phyloP scores from a whole-genome alignment of 208 protist genomes.

The Trypanosoma avium region DNA sequence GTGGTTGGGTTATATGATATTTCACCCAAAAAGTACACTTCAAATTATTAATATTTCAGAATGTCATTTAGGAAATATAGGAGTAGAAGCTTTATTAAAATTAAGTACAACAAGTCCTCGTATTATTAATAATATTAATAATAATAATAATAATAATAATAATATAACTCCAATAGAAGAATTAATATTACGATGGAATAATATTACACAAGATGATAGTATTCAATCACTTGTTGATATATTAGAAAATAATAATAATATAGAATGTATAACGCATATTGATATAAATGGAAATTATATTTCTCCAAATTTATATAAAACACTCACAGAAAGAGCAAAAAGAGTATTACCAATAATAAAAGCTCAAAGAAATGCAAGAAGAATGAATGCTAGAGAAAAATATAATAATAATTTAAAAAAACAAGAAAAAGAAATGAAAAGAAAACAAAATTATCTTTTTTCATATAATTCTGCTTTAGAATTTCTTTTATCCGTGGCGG shows the following conservation, averaged over 20 bases:
- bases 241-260: not conserved
- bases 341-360: not conserved
- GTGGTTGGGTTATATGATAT: constrained; percentile 27
- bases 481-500: constrained; percentile 2
- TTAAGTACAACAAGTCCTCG: not conserved
- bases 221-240: constrained; percentile 9
- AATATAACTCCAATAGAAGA: constrained; percentile 11
- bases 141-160: constrained; percentile 2
- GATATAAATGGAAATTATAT: constrained; percentile 22
- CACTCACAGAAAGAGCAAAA: not conserved
- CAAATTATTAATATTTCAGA: constrained; percentile 28
- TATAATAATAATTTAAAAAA: constrained; percentile 1
- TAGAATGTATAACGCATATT: constrained; percentile 8
- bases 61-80: constrained; percentile 31
- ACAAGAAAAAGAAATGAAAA: not conserved
- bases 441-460: not conserved
- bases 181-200: constrained; percentile 38
- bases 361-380: not conserved
- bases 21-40: constrained; percentile 25
- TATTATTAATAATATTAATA: not conserved
- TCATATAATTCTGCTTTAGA: not conserved
- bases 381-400: not conserved
- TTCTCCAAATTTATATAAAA: constrained; percentile 1
- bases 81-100: constrained; percentile 17
- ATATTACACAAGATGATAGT: constrained; percentile 28